phyloP scores from a whole-genome alignment of 176 grass and related monocot species.

The Canna indica region DNA sequence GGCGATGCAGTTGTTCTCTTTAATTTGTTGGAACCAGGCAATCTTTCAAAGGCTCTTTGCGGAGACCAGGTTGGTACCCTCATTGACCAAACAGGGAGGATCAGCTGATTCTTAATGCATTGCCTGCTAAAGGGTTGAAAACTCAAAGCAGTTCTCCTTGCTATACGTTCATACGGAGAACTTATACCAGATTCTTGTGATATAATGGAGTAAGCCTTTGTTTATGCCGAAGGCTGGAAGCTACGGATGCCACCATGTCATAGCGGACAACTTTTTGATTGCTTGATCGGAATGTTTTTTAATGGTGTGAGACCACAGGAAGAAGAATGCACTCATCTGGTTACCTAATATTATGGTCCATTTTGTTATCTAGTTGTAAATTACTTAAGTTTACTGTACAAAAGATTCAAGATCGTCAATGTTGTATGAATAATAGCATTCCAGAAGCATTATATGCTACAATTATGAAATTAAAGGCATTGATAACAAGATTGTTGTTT shows the following conservation, averaged over 20 bases:
- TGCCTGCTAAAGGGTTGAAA: not conserved
- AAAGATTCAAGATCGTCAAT: not conserved
- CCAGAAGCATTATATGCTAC: not conserved
- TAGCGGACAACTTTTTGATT: not conserved
- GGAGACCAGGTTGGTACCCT: constrained; percentile 82
- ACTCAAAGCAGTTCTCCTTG: not conserved
- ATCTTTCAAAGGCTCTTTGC: constrained; percentile 76
- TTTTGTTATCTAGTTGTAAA: not conserved
- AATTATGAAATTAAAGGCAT: not conserved
- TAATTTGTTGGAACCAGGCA: constrained; percentile 73
- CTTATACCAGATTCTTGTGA: not conserved
- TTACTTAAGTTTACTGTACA: not conserved
- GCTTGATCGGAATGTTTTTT: not conserved
- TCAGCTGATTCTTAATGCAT: constrained; percentile 28
- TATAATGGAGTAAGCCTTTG: not conserved
- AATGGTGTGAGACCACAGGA: not conserved
- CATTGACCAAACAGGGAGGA: constrained; percentile 83
- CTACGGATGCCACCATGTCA: not conserved
- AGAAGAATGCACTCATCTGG: not conserved
- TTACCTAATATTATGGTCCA: not conserved
- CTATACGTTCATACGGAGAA: not conserved
- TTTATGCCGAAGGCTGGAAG: not conserved
- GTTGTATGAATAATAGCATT: not conserved
- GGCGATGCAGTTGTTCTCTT: constrained; percentile 75
- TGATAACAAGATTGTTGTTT: not conserved